These are phyloP conservation scores for Suhomyces canberraensis DNA, from an alignment of 805 yeast species.

Conservation along the genomic window DNA sequence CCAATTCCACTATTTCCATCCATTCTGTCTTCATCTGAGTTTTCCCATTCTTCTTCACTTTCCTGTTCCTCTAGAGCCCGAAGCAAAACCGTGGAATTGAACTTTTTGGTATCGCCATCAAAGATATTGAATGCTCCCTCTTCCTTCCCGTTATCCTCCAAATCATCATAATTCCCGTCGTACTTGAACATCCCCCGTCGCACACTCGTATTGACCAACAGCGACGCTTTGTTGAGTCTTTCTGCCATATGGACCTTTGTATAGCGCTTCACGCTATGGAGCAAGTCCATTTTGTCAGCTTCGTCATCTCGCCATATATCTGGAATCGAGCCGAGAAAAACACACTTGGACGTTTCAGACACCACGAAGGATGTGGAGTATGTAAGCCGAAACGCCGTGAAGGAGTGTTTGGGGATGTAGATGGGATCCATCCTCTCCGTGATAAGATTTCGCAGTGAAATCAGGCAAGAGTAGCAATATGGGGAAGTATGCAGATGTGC, in stretches of 20 bases:
- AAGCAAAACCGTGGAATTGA: background rate
- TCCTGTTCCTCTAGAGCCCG: background rate
- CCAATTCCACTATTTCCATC: too few relatives aligned
- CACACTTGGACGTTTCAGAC: conserved; percentile 44
- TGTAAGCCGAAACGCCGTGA: conserved; percentile 57
- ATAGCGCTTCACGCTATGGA: conserved; percentile 12
- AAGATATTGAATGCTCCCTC: conserved; percentile 8
- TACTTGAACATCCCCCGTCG: conserved; percentile 3
- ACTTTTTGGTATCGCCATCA: conserved; percentile 1
- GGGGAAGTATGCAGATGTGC: too few relatives aligned
- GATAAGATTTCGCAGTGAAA: too few relatives aligned
- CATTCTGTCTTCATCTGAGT: too few relatives aligned
- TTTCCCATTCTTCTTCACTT: conserved; percentile 1
- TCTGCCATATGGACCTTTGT: conserved; percentile 10
- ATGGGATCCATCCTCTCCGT: conserved; percentile 5
- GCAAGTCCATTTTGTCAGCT: conserved; percentile 15
- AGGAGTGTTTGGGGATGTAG: conserved; percentile 49
- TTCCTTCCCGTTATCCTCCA: conserved; percentile 2
- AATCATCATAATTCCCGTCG: conserved; percentile 1
- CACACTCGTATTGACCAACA: conserved; percentile 5
- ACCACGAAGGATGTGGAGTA: conserved; percentile 51
- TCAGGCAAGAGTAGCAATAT: too few relatives aligned
- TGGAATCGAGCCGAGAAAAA: conserved; percentile 60
- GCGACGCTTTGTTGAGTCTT: conserved; percentile 6
- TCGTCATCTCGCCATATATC: conserved; percentile 48